phyloP scores from a whole-genome alignment of 139 green algal genomes.

The Chlorella sp. region DNA sequence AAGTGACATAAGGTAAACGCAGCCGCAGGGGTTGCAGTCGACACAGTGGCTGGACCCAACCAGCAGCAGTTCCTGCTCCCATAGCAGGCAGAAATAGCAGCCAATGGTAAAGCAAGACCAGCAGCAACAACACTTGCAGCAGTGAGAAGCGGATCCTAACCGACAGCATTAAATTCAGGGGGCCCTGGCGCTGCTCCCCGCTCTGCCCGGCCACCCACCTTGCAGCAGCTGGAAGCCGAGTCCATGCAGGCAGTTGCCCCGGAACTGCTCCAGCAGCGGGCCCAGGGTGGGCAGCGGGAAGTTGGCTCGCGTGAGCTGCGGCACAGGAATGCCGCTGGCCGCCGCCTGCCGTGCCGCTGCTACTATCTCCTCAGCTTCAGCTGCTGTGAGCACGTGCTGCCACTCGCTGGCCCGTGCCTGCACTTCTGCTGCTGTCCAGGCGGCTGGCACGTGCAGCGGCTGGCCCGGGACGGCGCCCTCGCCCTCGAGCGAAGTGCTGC shows the following conservation, averaged over 20 bases:
- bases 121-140: no score
- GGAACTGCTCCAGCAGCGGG: constrained; percentile 37
- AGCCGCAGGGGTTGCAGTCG: no score
- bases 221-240: constrained; percentile 67
- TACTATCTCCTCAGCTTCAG: neutral
- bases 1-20: neutral
- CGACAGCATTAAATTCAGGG: no score
- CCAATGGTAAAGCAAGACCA: no score
- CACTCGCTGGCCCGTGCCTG: neutral
- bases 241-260: constrained; percentile 47
- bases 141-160: no score
- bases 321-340: neutral
- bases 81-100: no score
- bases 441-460: neutral
- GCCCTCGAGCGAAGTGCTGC: neutral
- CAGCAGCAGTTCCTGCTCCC: no score
- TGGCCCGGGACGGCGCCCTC: neutral
- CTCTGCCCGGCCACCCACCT: neutral
- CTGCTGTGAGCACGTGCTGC: neutral
- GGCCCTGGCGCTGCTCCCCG: neutral
- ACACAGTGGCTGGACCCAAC: no score
- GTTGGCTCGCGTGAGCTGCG: constrained; percentile 30
- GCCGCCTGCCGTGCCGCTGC: neutral
- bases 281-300: constrained; percentile 62
- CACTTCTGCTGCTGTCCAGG: constrained; percentile 4